phyloP scores from a whole-genome alignment of 371 early-diverging fungal species.

The Saksenaea oblongispora region DNA sequence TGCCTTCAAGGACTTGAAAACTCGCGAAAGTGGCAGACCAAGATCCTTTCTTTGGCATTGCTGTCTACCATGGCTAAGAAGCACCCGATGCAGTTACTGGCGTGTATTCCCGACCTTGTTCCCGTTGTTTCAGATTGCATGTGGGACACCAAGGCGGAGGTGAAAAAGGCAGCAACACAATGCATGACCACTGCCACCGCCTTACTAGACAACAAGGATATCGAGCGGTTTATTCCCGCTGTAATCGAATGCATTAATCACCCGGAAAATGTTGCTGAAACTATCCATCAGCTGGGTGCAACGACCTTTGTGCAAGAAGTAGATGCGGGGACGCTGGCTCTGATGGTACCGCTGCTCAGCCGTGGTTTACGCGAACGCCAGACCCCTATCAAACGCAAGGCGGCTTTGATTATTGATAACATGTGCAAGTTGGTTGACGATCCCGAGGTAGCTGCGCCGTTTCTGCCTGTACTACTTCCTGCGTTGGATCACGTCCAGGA shows the following conservation, averaged over 20 bases:
- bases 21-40: slow-evolving; percentile 77
- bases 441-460: slow-evolving; percentile 76
- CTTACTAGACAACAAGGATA: slow-evolving; percentile 62
- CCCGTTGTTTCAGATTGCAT: slow-evolving; percentile 72
- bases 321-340: slow-evolving; percentile 75
- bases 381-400: slow-evolving; percentile 71
- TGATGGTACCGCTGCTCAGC: slow-evolving; percentile 74
- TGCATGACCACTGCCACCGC: slow-evolving; percentile 50
- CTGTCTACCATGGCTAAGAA: slow-evolving; percentile 52
- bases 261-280: slow-evolving; percentile 64
- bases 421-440: slow-evolving; percentile 82
- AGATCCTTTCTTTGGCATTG: slow-evolving; percentile 59
- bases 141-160: slow-evolving; percentile 73
- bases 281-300: slow-evolving; percentile 62
- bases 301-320: slow-evolving; percentile 78
- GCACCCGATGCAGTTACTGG: slow-evolving; percentile 58
- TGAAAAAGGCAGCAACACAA: slow-evolving; percentile 46
- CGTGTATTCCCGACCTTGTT: slow-evolving; percentile 66
- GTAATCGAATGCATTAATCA: slow-evolving; percentile 63
- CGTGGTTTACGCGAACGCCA: slow-evolving; percentile 70
- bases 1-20: slow-evolving; percentile 60
- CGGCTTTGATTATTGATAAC: slow-evolving; percentile 82
- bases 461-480: slow-evolving; percentile 78
- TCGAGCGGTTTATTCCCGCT: slow-evolving; percentile 61
- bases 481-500: slow-evolving; percentile 75